Evolutionary conservation across 2,329 filamentous ascomycete genomes (phyloP).

Genomic region (Thelonectria discophora): DNA sequence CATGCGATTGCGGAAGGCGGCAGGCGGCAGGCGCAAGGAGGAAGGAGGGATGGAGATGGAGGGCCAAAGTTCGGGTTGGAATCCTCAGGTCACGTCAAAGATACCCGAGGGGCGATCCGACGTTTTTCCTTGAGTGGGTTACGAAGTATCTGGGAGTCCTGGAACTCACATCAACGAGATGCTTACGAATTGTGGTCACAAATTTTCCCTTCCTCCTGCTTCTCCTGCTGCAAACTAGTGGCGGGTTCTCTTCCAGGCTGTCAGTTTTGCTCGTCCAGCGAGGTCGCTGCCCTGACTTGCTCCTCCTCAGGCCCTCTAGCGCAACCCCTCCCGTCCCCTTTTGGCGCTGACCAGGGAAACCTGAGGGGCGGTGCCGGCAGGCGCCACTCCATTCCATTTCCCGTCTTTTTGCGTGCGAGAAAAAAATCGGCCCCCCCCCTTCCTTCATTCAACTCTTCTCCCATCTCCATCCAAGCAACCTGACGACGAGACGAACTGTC

Average conservation of each 20-base stretch:
- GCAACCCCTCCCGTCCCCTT: not conserved
- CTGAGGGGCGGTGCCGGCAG: conserved; percentile 18
- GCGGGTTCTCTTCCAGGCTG: too few relatives aligned
- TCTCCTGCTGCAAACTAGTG: too few relatives aligned
- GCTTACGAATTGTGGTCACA: too few relatives aligned
- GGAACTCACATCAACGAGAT: too few relatives aligned
- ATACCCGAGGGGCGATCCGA: not conserved
- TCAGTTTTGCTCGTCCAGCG: too few relatives aligned
- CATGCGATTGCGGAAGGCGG: not conserved
- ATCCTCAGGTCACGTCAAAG: not conserved
- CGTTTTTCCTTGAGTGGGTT: not conserved
- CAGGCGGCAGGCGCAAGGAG: not conserved
- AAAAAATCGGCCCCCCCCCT: conserved; percentile 35
- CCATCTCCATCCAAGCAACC: conserved; percentile 32
- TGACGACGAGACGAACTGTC: conserved; percentile 37
- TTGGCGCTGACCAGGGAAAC: conserved; percentile 11
- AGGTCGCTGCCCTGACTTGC: too few relatives aligned
- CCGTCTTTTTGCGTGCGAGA: conserved; percentile 25
- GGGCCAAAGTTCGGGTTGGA: not conserved
- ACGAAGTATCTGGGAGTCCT: too few relatives aligned
- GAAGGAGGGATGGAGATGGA: too few relatives aligned
- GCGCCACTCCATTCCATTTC: conserved; percentile 25
- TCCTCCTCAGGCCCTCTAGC: too few relatives aligned
- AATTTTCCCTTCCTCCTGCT: too few relatives aligned
- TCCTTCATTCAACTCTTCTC: conserved; percentile 42